These are phyloP conservation scores for Phlyctochytrium arcticum DNA, from an alignment of 192 early-diverging fungal species.

Conservation along the genomic window DNA sequence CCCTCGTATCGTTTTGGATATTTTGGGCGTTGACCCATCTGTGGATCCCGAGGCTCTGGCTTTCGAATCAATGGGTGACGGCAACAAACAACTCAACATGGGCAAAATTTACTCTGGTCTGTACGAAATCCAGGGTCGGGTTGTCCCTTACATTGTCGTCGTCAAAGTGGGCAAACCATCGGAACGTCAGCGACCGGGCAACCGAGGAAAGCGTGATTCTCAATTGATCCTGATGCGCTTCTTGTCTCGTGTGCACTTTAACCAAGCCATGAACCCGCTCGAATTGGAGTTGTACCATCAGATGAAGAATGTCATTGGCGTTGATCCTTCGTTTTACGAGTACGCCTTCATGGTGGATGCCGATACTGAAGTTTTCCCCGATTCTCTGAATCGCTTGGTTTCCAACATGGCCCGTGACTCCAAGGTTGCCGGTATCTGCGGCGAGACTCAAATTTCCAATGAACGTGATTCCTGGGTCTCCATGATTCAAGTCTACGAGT, in stretches of 20 bases:
- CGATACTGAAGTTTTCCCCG: conserved; percentile 79
- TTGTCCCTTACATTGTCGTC: conserved; percentile 96
- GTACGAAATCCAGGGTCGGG: conserved; percentile 86
- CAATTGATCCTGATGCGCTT: conserved; percentile 98
- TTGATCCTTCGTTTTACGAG: conserved; percentile 94
- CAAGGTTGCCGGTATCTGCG: conserved; percentile 90
- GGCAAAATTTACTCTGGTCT: conserved; percentile 97
- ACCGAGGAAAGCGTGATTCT: conserved; percentile 97
- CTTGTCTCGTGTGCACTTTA: conserved; percentile 94
- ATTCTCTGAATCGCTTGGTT: conserved; percentile 90
- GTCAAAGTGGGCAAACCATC: conserved; percentile 86
- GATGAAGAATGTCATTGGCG: conserved; percentile 98
- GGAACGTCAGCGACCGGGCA: conserved; percentile 88
- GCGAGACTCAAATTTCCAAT: conserved; percentile 92
- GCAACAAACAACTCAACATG: conserved; percentile 85
- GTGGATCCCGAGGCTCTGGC: conserved; percentile 74
- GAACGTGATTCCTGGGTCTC: conserved; percentile 91
- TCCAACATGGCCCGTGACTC: conserved; percentile 86
- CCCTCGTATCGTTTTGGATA: conserved; percentile 93
- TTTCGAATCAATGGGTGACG: conserved; percentile 73
- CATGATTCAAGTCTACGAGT: conserved; percentile 95
- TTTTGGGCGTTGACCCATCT: conserved; percentile 83
- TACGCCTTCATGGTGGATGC: conserved; percentile 98
- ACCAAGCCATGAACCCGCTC: conserved; percentile 88
- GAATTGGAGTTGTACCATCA: conserved; percentile 98